Percentiles rank a stretch among this genome's conserved stretches.
Conservation (phyloP, 2,329 filamentous ascomycete species). For the Apiospora phragmitis region DNA sequence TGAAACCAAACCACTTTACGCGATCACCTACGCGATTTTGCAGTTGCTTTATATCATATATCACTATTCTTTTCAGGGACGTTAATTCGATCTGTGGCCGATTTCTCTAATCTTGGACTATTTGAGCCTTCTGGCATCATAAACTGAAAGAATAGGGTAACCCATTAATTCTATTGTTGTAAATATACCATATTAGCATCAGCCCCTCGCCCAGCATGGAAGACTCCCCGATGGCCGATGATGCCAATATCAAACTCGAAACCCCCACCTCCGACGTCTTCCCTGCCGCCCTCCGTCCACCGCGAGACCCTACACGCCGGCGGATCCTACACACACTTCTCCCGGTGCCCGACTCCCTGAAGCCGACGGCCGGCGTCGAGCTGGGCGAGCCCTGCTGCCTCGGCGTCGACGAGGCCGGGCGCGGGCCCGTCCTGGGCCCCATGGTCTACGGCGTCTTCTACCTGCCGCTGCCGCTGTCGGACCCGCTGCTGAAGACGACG, state of each 20-base stretch:
- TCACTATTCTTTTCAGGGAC: not conserved
- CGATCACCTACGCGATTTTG: not conserved
- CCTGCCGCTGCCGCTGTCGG: constrained; percentile 71
- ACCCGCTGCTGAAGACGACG: constrained; percentile 72
- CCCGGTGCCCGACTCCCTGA: constrained; percentile 65
- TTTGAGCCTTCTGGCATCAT: not conserved
- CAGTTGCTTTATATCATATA: not conserved
- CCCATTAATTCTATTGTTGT: not conserved
- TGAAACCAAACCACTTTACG: constrained; percentile 2
- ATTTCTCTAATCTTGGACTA: not conserved
- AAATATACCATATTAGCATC: not conserved
- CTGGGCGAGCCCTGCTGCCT: constrained; percentile 65
- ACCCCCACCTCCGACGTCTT: constrained; percentile 44
- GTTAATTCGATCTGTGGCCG: not conserved
- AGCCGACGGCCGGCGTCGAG: constrained; percentile 32
- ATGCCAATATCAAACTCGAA: constrained; percentile 32
- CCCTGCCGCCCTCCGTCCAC: constrained; percentile 70
- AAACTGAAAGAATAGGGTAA: not conserved
- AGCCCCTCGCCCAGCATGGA: constrained; percentile 32
- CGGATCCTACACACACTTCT: constrained; percentile 71
- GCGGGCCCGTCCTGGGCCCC: constrained; percentile 86
- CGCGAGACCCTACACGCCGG: constrained; percentile 57
- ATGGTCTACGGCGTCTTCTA: constrained; percentile 74
- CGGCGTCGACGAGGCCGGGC: constrained; percentile 90
- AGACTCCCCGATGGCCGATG: constrained; percentile 39